Base-by-base conservation (phyloP, 2,329 filamentous ascomycete genomes). In the Atkinsonella hypoxylon region DNA sequence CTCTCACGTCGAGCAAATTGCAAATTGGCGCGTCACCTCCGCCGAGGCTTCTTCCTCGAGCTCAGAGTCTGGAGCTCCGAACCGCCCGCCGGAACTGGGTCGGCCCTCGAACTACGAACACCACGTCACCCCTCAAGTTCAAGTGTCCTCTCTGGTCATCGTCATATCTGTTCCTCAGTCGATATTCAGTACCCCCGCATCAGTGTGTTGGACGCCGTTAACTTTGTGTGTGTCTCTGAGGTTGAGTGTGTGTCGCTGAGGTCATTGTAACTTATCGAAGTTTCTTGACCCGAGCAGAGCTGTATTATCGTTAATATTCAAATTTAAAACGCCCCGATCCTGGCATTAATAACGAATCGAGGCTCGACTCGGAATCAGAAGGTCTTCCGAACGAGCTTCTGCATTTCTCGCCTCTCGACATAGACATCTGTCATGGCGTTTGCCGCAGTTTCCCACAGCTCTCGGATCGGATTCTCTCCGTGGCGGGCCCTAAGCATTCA, bases 401-500 rank as follows among this genome's bases (percentile, higher is more conserved):
- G 42, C 43, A 22, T 18, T 12, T 31, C 43, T 41, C 34, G 44
- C 38, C 18, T 30, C 30, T 18, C 6, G 31, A 41, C 12, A n/a
- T 20, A 40, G 39, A 26, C 18, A 20, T 40, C 26, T 46, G 53
- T 53, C 52, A 77, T 78, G 75, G 68, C 69, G 47, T 65, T 69
- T 44, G 55, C 69, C 49, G 63, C 67, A 51, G 59, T 73, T 50
- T 62, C 73, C 57, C 70, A 70, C 61, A 68, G 70, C 50, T 55
- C 67, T 47, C 66, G 73, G 58, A 64, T 60, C 49, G 65, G 65
- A 32, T 57, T 75, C 34, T 63, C 66, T 44, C 67, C 67, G 57
- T 67, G 65, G 54, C 59, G 59, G 53, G 56, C 64, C 47, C 65
- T 60, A 48, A 57, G 59, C 47, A 62, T 61, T 53, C 63, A 61